Conservation (phyloP, 1,284 basidiomycete species). For the Microstroma glucosiphilum region DNA sequence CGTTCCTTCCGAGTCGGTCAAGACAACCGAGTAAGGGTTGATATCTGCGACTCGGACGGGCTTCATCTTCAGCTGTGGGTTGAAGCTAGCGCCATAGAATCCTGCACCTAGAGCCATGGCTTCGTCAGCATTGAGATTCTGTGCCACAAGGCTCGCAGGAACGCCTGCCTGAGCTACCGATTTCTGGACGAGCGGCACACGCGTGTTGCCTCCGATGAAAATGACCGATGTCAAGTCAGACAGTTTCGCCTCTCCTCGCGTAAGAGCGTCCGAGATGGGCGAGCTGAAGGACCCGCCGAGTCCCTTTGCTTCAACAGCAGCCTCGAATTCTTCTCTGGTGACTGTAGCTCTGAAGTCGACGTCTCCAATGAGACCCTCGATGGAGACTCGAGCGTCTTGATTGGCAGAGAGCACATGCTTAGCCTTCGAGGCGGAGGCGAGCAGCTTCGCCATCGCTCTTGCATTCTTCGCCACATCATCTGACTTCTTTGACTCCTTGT, state of each 20-base stretch:
- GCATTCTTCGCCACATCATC: constrained; percentile 57
- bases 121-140: constrained; percentile 96
- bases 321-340: constrained; percentile 71
- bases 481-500: constrained; percentile 59
- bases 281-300: constrained; percentile 27
- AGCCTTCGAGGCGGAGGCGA: constrained; percentile 84
- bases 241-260: constrained; percentile 64
- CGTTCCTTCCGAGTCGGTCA: constrained; percentile 27
- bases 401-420: constrained; percentile 94
- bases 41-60: constrained; percentile 74
- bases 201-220: constrained; percentile 78
- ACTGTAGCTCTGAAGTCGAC: constrained; percentile 79
- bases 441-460: constrained; percentile 82
- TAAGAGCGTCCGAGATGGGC: constrained; percentile 66
- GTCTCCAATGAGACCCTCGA: constrained; percentile 83
- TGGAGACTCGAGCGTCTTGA: constrained; percentile 65
- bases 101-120: constrained; percentile 86
- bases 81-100: constrained; percentile 81
- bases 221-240: constrained; percentile 79
- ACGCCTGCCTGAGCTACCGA: constrained; percentile 48
- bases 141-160: constrained; percentile 48
- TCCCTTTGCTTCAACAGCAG: constrained; percentile 23
- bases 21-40: constrained; percentile 37
- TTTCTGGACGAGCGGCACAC: constrained; percentile 84
- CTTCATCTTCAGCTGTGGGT: constrained; percentile 91